These are phyloP conservation scores for Skeletonema marinoi DNA, from an alignment of 108 stramenopile genomes.

Conservation along the genomic window DNA sequence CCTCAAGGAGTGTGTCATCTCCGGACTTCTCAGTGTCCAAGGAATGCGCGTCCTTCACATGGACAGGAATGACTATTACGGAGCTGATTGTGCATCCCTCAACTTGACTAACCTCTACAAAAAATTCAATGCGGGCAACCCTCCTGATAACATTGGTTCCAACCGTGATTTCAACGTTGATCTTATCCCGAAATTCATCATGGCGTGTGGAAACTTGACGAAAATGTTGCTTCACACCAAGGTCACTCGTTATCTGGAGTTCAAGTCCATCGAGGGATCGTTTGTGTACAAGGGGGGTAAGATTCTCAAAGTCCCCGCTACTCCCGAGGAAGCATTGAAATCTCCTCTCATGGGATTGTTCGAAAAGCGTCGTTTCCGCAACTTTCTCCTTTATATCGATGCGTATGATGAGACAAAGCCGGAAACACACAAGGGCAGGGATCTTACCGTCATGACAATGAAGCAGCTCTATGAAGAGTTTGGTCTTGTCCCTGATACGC, in stretches of 20 bases:
- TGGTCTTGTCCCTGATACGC: constrained; percentile 92
- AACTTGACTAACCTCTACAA: constrained; percentile 96
- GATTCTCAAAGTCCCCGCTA: constrained; percentile 93
- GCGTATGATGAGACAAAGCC: constrained; percentile 82
- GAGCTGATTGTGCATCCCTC: constrained; percentile 96
- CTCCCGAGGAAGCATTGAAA: constrained; percentile 89
- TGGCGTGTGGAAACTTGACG: constrained; percentile 98
- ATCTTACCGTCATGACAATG: constrained; percentile 94
- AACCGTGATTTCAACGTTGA: constrained; percentile 99
- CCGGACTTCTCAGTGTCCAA: constrained; percentile 92
- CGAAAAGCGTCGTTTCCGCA: constrained; percentile 98
- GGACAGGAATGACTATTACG: constrained; percentile 98
- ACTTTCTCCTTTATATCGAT: constrained; percentile 93
- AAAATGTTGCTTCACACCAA: constrained; percentile 98
- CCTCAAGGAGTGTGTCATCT: constrained; percentile 98
- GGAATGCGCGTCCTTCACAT: constrained; percentile 97
- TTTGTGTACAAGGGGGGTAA: constrained; percentile 96
- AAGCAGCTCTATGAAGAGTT: constrained; percentile 92
- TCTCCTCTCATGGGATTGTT: constrained; percentile 96
- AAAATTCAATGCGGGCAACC: constrained; percentile 92
- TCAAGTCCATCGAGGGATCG: constrained; percentile 95
- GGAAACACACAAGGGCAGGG: constrained; percentile 81
- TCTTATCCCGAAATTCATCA: constrained; percentile 99
- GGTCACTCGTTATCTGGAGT: constrained; percentile 97
- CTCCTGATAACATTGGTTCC: constrained; percentile 79